Base-by-base conservation (phyloP, 2,329 filamentous ascomycete species). In the Didymella segeticola region DNA sequence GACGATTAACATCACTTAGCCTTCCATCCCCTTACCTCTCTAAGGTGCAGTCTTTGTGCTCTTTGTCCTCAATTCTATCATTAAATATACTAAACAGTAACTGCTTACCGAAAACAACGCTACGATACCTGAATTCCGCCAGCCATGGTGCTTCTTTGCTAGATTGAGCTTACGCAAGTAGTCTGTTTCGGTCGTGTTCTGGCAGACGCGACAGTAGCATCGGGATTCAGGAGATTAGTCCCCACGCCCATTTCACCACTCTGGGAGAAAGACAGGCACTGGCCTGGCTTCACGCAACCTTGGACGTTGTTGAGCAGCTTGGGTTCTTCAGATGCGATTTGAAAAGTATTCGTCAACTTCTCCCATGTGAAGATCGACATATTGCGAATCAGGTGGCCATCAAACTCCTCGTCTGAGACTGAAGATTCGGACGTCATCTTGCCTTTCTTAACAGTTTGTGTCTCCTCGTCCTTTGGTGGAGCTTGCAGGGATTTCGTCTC, bases 91-190 rank as follows among this genome's bases (percentile, higher is more conserved):
- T 58, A 80, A 55, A 3, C 66, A 72, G 55, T 87, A 88, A 1
- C 78, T 82, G 53, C 78, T 80, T 36, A 83, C 58, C 2, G 75
- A 80, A 58, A 86, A 86, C 5, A 83, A 73, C 1, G 80, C 81
- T 2, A 82, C 78, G 37, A 88, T 84, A 0, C 67, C 87, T 0
- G 83, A 83, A 69, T 89, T 80, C 39, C 87, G 79, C 87, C 87
- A 89, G 0, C 85, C 86, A 61, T 86, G 85, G 53, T 79, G 83
- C 60, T 88, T 84, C 8, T 83, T 78, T 1, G 77, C 75, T n/a
- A 89, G 61, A 63, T 88, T 87, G 7, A 89, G 57, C 0, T 78
- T 82, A 1, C 71, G 61, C 2, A 89, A 69, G 58, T 87, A 89
- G 48, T 88, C 86, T 9, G 79, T 77, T 0, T 85, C 86, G 17